Base-by-base conservation (phyloP, 177 flowering plant genomes). In the Vitis hybrid region DNA sequence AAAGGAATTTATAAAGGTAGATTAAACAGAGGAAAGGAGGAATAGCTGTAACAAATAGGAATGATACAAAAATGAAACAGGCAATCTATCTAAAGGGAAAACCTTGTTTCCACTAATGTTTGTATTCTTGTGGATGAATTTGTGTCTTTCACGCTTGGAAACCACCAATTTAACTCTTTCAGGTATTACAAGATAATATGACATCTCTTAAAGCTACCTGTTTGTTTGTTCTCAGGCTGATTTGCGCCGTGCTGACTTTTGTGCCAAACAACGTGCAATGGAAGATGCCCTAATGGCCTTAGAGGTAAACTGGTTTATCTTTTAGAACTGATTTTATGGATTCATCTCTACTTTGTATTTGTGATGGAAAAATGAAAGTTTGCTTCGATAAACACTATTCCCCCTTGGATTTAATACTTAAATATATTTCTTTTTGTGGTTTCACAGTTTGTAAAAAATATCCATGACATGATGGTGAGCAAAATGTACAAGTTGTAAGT, bases 251-350 rank as follows among this genome's bases (percentile, higher is more conserved):
- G 99, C 94, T 72, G 93, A 94, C 76, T 76, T 79, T 54, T 82
- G 86, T 72, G 95, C 94, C 63, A 92, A 90, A 77, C 87, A 87
- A 68, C 97, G 99, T 64, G 99, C 97, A 13, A 84, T 89, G 93
- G 97, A 92, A 82, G 99, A 94, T 89, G 88, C 97, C 56, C 74
- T 90, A 19, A 91, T 87, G 93, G 97, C 99, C 64, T 80, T 94
- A 76, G 94, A 94, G 97, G 99, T 92, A 76, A 73, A 35, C 49
- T 55, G 13, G 50, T 64, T 19, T 51, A 15, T 58, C 30, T 3
- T 52, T 57, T 32, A 11, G 60, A 11, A 32, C 58, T 61, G 16
- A 27, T 69, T 10, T 52, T 52, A 51, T 14, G 11, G 16, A 64
- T 52, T 67, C 11, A 11, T 52, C 1, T 6, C 49, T 3, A 35